These are phyloP conservation scores for Talaromyces sp. DNA, from an alignment of 2,329 filamentous ascomycete genomes.

Conservation along the genomic window DNA sequence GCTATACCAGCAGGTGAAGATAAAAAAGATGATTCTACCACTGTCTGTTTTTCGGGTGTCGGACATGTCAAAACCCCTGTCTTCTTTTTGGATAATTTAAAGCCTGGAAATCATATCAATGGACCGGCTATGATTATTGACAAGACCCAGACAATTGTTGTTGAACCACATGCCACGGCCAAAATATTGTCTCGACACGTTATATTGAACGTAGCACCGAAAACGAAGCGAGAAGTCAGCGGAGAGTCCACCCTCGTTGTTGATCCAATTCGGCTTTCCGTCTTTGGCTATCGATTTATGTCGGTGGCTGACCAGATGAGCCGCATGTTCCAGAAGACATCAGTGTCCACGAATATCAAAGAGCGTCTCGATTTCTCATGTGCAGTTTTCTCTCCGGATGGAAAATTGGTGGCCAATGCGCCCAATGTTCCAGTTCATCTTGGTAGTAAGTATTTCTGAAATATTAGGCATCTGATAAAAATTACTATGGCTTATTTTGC, in stretches of 20 bases:
- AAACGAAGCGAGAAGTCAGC: conserved; percentile 40
- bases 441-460: conserved; percentile 68
- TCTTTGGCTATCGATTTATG: conserved; percentile 55
- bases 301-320: conserved; percentile 57
- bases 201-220: conserved; percentile 67
- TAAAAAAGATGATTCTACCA: conserved; percentile 3
- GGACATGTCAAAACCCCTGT: conserved; percentile 21
- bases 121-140: conserved; percentile 57
- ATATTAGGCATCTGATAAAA: not conserved
- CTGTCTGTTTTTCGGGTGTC: conserved; percentile 23
- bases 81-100: conserved; percentile 20
- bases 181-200: conserved; percentile 83
- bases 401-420: conserved; percentile 62
- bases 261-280: conserved; percentile 49
- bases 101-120: conserved; percentile 14
- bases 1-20: conserved; percentile 14
- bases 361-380: conserved; percentile 83
- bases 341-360: conserved; percentile 65
- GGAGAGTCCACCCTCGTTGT: conserved; percentile 21
- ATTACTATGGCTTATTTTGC: not conserved
- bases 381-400: conserved; percentile 70
- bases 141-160: conserved; percentile 74
- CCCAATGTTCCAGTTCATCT: conserved; percentile 73
- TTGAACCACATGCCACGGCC: conserved; percentile 72
- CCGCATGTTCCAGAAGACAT: conserved; percentile 50